phyloP scores from a whole-genome alignment of 2,329 filamentous ascomycete species.

The Pseudogymnoascus sp. region DNA sequence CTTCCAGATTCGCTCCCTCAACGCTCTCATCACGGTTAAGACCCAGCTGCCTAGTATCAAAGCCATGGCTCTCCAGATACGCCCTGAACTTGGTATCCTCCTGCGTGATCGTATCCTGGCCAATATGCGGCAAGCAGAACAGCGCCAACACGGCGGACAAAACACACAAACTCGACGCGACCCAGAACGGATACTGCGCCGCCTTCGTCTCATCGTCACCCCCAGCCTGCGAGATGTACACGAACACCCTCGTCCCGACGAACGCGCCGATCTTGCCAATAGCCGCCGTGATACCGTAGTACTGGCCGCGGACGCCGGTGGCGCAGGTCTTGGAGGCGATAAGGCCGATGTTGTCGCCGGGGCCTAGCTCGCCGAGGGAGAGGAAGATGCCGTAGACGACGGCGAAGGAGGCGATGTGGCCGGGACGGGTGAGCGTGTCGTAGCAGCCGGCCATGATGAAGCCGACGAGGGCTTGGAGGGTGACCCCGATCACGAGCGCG shows the following conservation, averaged over 20 bases:
- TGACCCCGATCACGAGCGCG: conserved; percentile 65
- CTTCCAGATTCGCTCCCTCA: not conserved
- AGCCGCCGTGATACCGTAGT: conserved; percentile 67
- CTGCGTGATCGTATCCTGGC: conserved; percentile 74
- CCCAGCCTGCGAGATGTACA: conserved; percentile 59
- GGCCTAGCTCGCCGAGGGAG: conserved; percentile 72
- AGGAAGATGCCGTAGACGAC: conserved; percentile 77
- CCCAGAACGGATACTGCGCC: conserved; percentile 85
- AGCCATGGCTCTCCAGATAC: conserved; percentile 69
- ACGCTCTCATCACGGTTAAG: conserved; percentile 21
- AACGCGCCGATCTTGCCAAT: conserved; percentile 76
- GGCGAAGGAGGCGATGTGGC: conserved; percentile 68
- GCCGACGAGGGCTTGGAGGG: conserved; percentile 68
- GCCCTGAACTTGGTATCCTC: conserved; percentile 72
- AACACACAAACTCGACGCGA: conserved; percentile 72
- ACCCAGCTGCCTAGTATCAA: conserved; percentile 60
- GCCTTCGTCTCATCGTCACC: conserved; percentile 54
- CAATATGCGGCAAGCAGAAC: conserved; percentile 68
- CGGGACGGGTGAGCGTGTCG: conserved; percentile 55
- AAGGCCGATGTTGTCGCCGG: conserved; percentile 86
- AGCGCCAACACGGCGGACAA: conserved; percentile 62
- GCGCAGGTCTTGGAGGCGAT: conserved; percentile 82
- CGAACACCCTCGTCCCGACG: conserved; percentile 77
- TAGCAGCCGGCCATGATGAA: conserved; percentile 87
- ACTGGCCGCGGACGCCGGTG: conserved; percentile 77